Base-by-base conservation (phyloP, 2,329 filamentous ascomycete genomes). In the Fusarium irregulare region DNA sequence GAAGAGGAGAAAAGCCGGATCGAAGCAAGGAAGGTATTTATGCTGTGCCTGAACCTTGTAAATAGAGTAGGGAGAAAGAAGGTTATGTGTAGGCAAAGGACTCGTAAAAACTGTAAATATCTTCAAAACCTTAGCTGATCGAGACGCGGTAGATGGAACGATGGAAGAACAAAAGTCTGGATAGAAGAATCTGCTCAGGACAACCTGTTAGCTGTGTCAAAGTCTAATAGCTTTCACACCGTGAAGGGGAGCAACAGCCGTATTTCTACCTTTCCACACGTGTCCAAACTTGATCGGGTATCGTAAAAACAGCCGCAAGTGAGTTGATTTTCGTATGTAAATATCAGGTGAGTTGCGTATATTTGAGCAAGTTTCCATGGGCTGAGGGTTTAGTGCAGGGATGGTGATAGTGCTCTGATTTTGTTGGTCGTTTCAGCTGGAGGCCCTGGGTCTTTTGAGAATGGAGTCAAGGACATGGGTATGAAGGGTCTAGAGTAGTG, bases 361-460 rank as follows among this genome's bases (percentile, higher is more conserved):
- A 41, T 74, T 76, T 74, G 68, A 75, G 73, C 72, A 74, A 74
- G 66, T 73, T 74, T 72, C 53, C 25, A 51, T 60, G 65, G 56
- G 65, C 44, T 69, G 65, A 20, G 42, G 40, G 32, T 37, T 34
- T 37, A 66, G 23, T 42, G 34, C 56, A 69, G 66, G 56, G 56
- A 32, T 69, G 28, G 45, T 55, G 53, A 47, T 42, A 23, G 37
- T 53, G 57, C 30, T 54, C 28, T 18, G 13, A 64, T 41, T 63
- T 64, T 41, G 48, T 37, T 54, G 58, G 37, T 23, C n/a, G 14
- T 41, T 46, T 41, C 20, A 25, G 30, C 13, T 16, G n/a, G 23
- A 27, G 18, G 25, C 18, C 12, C 7, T 45, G 25, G 30, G 2
- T 25, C 40, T 16, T n/a, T 21, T 40, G 18, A 21, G 14, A 8